A percentile compares a stretch with the other conserved stretches of the same genome.
These are phyloP conservation scores for Fusarium praegraminearum DNA, from an alignment of 2,329 filamentous ascomycete species.

Conservation along the genomic window DNA sequence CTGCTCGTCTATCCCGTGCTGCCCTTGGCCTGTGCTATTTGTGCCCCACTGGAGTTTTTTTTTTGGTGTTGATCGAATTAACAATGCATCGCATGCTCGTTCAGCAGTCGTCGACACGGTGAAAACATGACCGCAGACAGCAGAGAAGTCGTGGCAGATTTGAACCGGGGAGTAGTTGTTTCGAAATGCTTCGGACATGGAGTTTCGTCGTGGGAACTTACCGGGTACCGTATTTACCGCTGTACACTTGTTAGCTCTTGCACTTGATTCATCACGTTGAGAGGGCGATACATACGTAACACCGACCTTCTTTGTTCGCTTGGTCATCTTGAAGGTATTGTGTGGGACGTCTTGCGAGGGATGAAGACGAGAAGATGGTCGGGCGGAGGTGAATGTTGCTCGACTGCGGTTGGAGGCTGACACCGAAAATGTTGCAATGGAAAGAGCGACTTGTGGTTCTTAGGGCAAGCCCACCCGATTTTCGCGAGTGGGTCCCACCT, in stretches of 20 bases:
- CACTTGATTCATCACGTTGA: constrained; percentile 11
- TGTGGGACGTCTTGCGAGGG: constrained; percentile 53
- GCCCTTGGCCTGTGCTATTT: constrained; percentile 20
- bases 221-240: constrained; percentile 95
- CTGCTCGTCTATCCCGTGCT: constrained; percentile 10
- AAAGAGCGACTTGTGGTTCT: constrained; percentile 54
- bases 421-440: constrained; percentile 50
- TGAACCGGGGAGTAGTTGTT: constrained; percentile 24
- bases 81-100: constrained; percentile 8
- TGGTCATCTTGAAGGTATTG: constrained; percentile 81
- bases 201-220: constrained; percentile 62
- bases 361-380: constrained; percentile 51
- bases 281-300: constrained; percentile 71
- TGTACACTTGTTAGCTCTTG: constrained; percentile 51
- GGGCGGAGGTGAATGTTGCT: constrained; percentile 50
- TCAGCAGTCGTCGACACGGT: constrained; percentile 5
- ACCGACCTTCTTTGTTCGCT: constrained; percentile 97
- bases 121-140: constrained; percentile 2
- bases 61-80: background rate
- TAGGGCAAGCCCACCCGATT: constrained; percentile 58
- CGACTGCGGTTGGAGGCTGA: constrained; percentile 48
- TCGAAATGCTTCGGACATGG: constrained; percentile 36
- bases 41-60: background rate
- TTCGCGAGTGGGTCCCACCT: constrained; percentile 45
- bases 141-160: constrained; percentile 27